Evolutionary conservation across 2,329 filamentous ascomycete species (phyloP).

Genomic region (Diaporthe vaccinii): DNA sequence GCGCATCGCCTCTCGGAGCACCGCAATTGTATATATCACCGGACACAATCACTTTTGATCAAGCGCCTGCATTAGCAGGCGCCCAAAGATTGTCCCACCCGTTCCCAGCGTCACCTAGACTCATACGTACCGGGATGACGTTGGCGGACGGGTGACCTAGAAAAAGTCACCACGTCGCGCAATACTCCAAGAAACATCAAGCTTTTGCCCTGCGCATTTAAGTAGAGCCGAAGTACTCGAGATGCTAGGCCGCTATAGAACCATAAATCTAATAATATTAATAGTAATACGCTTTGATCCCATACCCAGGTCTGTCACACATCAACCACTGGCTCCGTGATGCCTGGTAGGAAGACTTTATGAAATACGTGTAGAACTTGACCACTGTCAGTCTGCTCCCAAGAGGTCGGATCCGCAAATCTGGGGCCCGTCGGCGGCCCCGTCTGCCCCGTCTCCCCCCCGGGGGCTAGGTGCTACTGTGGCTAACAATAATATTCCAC

Average conservation of each 20-base stretch:
- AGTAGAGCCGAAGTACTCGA: neutral
- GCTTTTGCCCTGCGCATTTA: neutral
- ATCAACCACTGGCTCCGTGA: neutral
- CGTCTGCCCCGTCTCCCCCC: neutral
- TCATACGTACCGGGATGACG: neutral
- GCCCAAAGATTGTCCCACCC: neutral
- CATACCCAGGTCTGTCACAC: neutral
- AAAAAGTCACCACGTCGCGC: neutral
- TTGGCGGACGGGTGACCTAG: neutral
- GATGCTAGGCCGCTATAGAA: neutral
- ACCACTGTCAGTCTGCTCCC: neutral
- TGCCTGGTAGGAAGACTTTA: neutral
- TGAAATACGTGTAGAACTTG: neutral
- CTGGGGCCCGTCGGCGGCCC: conserved; percentile 4
- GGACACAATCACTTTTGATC: neutral
- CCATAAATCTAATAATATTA: conserved; percentile 19
- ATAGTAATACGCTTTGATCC: neutral
- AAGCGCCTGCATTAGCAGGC: too few relatives aligned
- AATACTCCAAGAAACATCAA: neutral
- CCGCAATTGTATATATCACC: neutral
- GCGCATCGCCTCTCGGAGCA: neutral
- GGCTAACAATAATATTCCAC: neutral
- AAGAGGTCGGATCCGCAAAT: conserved; percentile 6
- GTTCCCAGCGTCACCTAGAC: neutral
- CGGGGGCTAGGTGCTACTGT: neutral